A percentile compares a stretch with the other conserved stretches of the same genome.
These are phyloP conservation scores for Kodamaea suecica DNA, from an alignment of 1,139 yeast species.

Conservation along the genomic window DNA sequence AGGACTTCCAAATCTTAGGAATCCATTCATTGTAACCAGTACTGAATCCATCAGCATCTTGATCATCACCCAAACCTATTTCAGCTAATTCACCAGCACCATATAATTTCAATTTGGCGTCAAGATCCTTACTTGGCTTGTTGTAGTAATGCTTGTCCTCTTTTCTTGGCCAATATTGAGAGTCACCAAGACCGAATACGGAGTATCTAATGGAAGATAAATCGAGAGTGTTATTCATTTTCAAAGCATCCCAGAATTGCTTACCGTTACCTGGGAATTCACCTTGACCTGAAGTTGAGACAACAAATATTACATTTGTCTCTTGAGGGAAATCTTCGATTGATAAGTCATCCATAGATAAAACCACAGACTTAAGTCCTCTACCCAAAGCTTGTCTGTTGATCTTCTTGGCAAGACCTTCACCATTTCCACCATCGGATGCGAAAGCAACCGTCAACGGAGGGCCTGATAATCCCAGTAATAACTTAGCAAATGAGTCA, in stretches of 20 bases:
- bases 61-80: slow-evolving; percentile 91
- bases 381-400: slow-evolving; percentile 82
- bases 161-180: slow-evolving; percentile 95
- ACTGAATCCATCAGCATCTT: slow-evolving; percentile 91
- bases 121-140: slow-evolving; percentile 82
- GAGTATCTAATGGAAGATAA: slow-evolving; percentile 66
- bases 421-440: slow-evolving; percentile 95
- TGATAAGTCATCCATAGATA: slow-evolving; percentile 83
- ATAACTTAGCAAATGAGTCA: slow-evolving; percentile 69
- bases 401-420: slow-evolving; percentile 74
- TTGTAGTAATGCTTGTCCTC: slow-evolving; percentile 92
- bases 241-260: slow-evolving; percentile 81
- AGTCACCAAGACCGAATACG: slow-evolving; percentile 91
- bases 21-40: slow-evolving; percentile 92
- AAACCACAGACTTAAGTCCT: slow-evolving; percentile 74
- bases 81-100: slow-evolving; percentile 75
- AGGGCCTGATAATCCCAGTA: slow-evolving; percentile 90
- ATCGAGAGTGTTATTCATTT: slow-evolving; percentile 67
- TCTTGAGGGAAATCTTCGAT: slow-evolving; percentile 79
- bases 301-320: slow-evolving; percentile 74
- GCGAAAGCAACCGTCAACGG: slow-evolving; percentile 89
- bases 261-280: slow-evolving; percentile 96
- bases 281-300: slow-evolving; percentile 97
- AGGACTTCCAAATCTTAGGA: slow-evolving; percentile 76
- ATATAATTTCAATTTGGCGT: slow-evolving; percentile 58